A percentile compares a stretch with the other conserved stretches of the same genome.
phyloP scores from a whole-genome alignment of 495 filamentous ascomycete species.

The Rostrohypoxylon terebratum region DNA sequence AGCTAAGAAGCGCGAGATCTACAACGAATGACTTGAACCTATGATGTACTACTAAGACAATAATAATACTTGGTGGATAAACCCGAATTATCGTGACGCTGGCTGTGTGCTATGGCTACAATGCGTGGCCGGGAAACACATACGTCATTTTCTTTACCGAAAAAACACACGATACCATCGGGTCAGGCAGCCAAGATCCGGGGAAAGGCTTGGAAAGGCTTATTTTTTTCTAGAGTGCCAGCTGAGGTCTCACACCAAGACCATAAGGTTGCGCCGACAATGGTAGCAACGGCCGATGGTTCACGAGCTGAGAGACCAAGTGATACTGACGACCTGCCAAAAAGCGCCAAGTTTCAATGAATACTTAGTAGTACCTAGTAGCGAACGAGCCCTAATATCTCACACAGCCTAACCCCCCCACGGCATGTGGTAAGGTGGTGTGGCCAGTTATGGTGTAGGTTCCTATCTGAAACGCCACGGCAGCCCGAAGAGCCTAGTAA shows the following conservation, averaged over 20 bases:
- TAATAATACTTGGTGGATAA: background rate
- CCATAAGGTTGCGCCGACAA: slow-evolving; percentile 2
- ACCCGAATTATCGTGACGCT: slow-evolving; percentile 16
- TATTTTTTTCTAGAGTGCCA: slow-evolving; percentile 23
- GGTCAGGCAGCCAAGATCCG: slow-evolving; percentile 43
- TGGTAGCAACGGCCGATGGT: slow-evolving; percentile 14
- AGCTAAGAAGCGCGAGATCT: slow-evolving; percentile 16
- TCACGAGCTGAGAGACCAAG: slow-evolving; percentile 14
- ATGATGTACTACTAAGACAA: slow-evolving; percentile 5
- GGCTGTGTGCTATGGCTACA: background rate
- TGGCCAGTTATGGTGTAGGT: background rate
- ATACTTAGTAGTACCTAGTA: background rate
- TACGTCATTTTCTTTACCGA: slow-evolving; percentile 31
- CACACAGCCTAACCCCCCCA: slow-evolving; percentile 9
- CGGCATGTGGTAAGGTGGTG: slow-evolving; percentile 21
- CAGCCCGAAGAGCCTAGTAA: slow-evolving; percentile 1
- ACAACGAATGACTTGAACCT: slow-evolving; percentile 4
- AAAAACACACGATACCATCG: background rate
- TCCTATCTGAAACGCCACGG: slow-evolving; percentile 40
- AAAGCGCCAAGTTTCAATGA: slow-evolving; percentile 38
- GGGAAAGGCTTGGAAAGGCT: slow-evolving; percentile 41
- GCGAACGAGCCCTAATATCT: slow-evolving; percentile 4
- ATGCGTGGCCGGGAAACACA: background rate
- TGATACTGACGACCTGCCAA: slow-evolving; percentile 40
- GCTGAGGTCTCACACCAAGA: slow-evolving; percentile 34